Evolutionary conservation across 2,329 filamentous ascomycete species (phyloP).

Genomic region (Fusarium guadeloupense): DNA sequence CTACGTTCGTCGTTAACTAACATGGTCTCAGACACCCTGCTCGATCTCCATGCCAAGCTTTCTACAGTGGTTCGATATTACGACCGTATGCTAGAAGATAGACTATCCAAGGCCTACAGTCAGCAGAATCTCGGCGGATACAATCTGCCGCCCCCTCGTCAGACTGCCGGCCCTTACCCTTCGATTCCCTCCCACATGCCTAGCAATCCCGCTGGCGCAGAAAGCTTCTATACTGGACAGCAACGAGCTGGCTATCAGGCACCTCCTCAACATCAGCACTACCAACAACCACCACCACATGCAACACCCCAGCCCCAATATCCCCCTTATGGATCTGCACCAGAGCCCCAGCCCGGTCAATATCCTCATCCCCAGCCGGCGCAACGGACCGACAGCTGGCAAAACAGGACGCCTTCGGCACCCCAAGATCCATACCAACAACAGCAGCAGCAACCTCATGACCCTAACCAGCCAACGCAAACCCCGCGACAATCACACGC

Average conservation of each 20-base stretch:
- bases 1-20: conserved; percentile 20
- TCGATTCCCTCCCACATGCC: conserved; percentile 67
- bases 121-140: conserved; percentile 79
- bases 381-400: conserved; percentile 64
- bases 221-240: conserved; percentile 84
- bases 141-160: conserved; percentile 61
- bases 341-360: conserved; percentile 53
- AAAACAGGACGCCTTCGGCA: conserved; percentile 52
- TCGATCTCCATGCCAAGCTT: conserved; percentile 93
- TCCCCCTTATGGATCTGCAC: conserved; percentile 53
- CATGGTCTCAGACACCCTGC: conserved; percentile 74
- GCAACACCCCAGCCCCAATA: conserved; percentile 52
- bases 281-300: conserved; percentile 47
- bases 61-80: conserved; percentile 98
- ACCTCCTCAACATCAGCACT: conserved; percentile 53
- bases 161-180: conserved; percentile 73
- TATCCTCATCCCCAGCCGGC: conserved; percentile 57
- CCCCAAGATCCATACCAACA: conserved; percentile 48
- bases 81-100: conserved; percentile 96
- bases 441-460: conserved; percentile 35
- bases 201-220: conserved; percentile 64
- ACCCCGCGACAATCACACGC: conserved; percentile 44
- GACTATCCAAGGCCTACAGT: conserved; percentile 90
- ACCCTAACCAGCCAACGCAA: conserved; percentile 42
- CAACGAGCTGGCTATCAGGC: conserved; percentile 61